Conservation (phyloP, 345 rosid species). For the Barbarea vulgaris region DNA sequence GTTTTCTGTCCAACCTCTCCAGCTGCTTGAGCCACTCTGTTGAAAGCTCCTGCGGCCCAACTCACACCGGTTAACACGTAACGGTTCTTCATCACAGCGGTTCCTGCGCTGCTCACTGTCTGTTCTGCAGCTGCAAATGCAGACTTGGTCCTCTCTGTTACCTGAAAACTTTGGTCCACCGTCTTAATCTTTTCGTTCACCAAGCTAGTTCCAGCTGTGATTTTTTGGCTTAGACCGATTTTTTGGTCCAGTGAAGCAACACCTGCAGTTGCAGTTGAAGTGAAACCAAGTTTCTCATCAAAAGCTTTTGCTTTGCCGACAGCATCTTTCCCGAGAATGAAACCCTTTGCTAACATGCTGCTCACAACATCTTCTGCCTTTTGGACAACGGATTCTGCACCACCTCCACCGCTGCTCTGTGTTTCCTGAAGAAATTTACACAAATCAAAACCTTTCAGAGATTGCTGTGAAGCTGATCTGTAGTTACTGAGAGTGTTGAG, state of each 20-base stretch:
- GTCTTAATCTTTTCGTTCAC: constrained; percentile 81
- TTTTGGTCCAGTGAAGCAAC: constrained; percentile 80
- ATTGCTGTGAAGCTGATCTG: neutral
- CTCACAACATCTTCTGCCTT: constrained; percentile 94
- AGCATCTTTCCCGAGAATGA: constrained; percentile 82
- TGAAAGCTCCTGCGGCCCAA: constrained; percentile 88
- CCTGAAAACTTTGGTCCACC: constrained; percentile 90
- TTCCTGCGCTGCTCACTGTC: constrained; percentile 78
- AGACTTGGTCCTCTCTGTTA: constrained; percentile 84
- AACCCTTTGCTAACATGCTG: constrained; percentile 91
- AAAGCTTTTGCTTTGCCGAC: constrained; percentile 76
- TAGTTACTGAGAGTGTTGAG: neutral
- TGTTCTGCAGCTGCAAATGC: constrained; percentile 86
- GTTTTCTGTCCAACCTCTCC: constrained; percentile 89
- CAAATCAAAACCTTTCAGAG: neutral
- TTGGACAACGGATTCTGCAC: constrained; percentile 57
- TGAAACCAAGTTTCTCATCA: constrained; percentile 79
- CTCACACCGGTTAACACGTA: constrained; percentile 73
- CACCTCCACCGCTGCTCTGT: constrained; percentile 40
- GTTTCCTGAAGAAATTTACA: constrained; percentile 44
- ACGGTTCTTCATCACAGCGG: constrained; percentile 83
- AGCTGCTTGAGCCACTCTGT: constrained; percentile 77
- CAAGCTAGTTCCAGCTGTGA: constrained; percentile 70
- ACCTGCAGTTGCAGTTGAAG: constrained; percentile 78
- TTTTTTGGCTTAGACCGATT: constrained; percentile 74